Base-by-base conservation (phyloP, 495 filamentous ascomycete species). In the Tuber indicum region DNA sequence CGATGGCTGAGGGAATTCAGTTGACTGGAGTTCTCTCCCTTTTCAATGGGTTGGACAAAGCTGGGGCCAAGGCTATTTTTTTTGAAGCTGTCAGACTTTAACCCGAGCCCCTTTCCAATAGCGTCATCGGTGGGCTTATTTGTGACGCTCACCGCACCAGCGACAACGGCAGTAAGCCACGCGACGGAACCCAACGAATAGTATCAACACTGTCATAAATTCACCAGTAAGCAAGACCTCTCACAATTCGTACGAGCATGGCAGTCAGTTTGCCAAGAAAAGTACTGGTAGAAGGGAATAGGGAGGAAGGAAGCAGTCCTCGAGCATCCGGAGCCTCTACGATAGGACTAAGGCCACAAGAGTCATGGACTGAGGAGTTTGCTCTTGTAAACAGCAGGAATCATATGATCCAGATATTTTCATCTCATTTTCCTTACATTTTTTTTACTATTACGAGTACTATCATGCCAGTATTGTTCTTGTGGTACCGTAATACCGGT, bases 91-190 rank as follows among this genome's bases (percentile, higher is more conserved):
- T 66, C 58, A 66, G 58, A 72, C 73, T 79, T 76, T 70, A 75
- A 76, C 75, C 76, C 76, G 76, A 77, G 39, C 75, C 75, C 75
- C 75, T 73, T 70, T 75, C 77, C 70, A 80, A 79, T 80, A 79
- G 46, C 78, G 77, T 80, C 78, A 80, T 80, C 77, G 47, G 66
- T 62, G 21, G 78, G 43, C 77, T 32, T 70, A 73, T 78, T 78
- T 66, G 58, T 72, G 75, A 72, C 42, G 41, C 41, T 44, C 74
- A 72, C 74, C 74, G 66, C 74, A 42, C 72, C 76, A 69, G 73
- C 76, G 70, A 75, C 69, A 75, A 66, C n/a, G 58, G 58, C 58
- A 66, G 58, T 66, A 66, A 66, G 74, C 77, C 78, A 80, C 78
- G 78, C 78, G 78, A 78, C 77, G 76, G 70, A 58, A 71, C 77